Base-by-base conservation (phyloP, 2,329 filamentous ascomycete species). In the Aspergillus uvarum region DNA sequence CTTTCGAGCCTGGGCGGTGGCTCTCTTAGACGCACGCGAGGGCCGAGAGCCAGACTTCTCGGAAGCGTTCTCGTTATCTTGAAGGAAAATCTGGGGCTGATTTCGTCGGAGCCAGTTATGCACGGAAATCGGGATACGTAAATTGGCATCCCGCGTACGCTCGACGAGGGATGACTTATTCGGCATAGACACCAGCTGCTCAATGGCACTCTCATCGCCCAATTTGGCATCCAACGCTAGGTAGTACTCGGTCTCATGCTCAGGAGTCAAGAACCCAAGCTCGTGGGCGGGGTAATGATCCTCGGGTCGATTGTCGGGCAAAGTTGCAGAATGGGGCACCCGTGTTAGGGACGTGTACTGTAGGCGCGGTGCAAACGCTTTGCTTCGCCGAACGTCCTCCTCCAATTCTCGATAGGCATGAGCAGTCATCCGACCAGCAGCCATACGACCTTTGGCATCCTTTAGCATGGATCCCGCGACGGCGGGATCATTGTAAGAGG, bases 21-120 rank as follows among this genome's bases (percentile, higher is more conserved):
- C 72, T 29, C 77, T 73, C 57, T 80, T 80, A 4, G 78, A 80
- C 26, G 73, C 65, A 38, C 79, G 75, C 16, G 76, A 73, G 11
- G 77, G 72, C 42, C 76, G 73, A 14, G 74, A 72, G 21, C 68
- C 62, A 32, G 75, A 73, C 67, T 80, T 80, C 59, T 80, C 78
- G 4, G 76, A 74, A 6, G 72, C 68, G 32, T 72, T 68, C 68
- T 89, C 87, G 58, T 87, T 85, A 69, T 92, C 90, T 73, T 96
- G 89, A 21, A 96, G 79, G 79, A 96, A 93, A 52, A 92, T 88
- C 74, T 94, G 88, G 3, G 92, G 90, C 60, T 91, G 88, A 75
- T 96, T 84, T 72, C 91, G 88, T 63, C 91, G 86, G 12, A 99
- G 85, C 95, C 95, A 99, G 75, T 96, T 97, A 79, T 96, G 96